A percentile compares a stretch with the other conserved stretches of the same genome.
Conservation (phyloP, 768 basidiomycete species). For the Leccinum sublutescens region DNA sequence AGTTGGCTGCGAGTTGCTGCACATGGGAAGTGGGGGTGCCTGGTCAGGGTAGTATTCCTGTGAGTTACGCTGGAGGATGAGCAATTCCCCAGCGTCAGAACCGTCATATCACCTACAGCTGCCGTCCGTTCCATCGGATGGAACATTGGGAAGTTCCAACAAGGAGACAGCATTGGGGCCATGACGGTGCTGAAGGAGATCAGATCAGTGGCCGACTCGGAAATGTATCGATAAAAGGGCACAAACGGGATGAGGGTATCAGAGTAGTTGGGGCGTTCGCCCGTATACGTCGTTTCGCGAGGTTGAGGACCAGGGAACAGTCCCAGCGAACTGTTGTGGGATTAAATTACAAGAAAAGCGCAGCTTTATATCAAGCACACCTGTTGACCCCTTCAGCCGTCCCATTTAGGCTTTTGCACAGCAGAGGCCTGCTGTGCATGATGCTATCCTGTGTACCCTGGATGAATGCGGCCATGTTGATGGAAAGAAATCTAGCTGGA, state of each 20-base stretch:
- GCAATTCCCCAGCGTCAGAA: neutral
- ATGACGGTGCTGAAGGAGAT: constrained; percentile 7
- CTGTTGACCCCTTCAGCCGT: constrained; percentile 1
- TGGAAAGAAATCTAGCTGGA: neutral
- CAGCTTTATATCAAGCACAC: constrained; percentile 20
- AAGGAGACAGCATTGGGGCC: neutral
- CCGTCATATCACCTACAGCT: constrained; percentile 8
- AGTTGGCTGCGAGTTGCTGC: neutral
- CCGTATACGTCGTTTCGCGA: neutral
- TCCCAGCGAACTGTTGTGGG: constrained; percentile 7
- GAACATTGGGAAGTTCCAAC: neutral
- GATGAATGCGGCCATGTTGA: constrained; percentile 6
- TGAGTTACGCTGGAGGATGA: neutral
- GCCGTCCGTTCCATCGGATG: neutral
- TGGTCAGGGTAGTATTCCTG: constrained; percentile 13
- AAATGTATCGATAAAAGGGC: neutral
- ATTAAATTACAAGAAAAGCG: constrained; percentile 5
- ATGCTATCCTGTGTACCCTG: constrained; percentile 11
- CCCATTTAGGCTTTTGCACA: constrained; percentile 12
- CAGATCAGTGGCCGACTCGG: constrained; percentile 1
- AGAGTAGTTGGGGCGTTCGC: neutral
- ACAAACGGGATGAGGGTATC: constrained; percentile 7
- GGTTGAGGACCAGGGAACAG: neutral
- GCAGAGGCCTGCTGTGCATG: constrained; percentile 21
- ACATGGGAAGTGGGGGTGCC: neutral